Conservation (phyloP, 805 yeast species). For the Metschnikowia noctiluminum region DNA sequence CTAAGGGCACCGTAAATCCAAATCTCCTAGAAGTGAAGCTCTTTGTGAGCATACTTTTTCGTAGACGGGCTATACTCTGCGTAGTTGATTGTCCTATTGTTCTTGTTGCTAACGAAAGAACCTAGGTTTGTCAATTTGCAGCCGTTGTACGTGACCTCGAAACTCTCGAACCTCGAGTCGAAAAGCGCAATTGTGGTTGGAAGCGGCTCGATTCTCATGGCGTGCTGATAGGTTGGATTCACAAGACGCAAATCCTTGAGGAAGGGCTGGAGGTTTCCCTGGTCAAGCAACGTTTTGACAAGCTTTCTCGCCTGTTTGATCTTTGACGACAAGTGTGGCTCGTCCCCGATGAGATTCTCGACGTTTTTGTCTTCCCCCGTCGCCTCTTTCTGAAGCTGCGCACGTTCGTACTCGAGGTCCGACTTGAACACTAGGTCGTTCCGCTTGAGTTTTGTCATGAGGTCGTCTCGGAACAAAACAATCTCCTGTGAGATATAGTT, state of each 20-base stretch:
- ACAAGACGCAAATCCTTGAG: slow-evolving; percentile 57
- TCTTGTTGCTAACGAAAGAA: slow-evolving; percentile 37
- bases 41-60: slow-evolving; percentile 49
- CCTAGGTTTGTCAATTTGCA: slow-evolving; percentile 76
- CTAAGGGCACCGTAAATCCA: neutral
- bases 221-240: slow-evolving; percentile 65
- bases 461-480: slow-evolving; percentile 67
- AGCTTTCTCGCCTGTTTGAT: slow-evolving; percentile 62
- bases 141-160: slow-evolving; percentile 77
- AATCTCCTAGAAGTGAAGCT: slow-evolving; percentile 18
- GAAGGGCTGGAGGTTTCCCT: slow-evolving; percentile 85
- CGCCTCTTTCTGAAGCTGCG: slow-evolving; percentile 19
- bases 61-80: slow-evolving; percentile 68
- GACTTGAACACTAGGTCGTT: slow-evolving; percentile 58
- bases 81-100: slow-evolving; percentile 50
- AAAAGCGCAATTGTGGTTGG: slow-evolving; percentile 63
- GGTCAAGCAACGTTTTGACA: slow-evolving; percentile 80
- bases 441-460: slow-evolving; percentile 66
- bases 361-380: slow-evolving; percentile 23
- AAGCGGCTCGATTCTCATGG: slow-evolving; percentile 69
- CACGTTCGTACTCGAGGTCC: slow-evolving; percentile 29
- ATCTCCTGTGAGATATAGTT: slow-evolving; percentile 83
- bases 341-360: slow-evolving; percentile 16
- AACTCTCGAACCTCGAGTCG: slow-evolving; percentile 69
- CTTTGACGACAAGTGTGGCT: slow-evolving; percentile 39